Evolutionary conservation across 169 alveolate genomes (phyloP), one percentile per base, ranked within the genome.

Genomic region (Amoebophrya sp.): DNA sequence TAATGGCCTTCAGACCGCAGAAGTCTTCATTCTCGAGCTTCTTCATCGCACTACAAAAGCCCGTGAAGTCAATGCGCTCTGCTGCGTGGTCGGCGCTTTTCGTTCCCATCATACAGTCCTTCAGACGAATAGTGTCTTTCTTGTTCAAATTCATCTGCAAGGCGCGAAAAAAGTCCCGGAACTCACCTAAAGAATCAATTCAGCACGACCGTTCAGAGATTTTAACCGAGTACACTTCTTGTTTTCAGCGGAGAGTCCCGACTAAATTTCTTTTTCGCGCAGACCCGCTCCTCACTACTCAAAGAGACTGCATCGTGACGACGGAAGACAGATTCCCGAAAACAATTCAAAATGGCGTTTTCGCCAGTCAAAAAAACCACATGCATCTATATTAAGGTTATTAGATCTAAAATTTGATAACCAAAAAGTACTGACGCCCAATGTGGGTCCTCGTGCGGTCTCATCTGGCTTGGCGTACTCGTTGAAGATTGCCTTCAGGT

Each of bases 401-500:
- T n/a, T n/a, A n/a, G 29, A 47, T 47, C 29, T 18, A 47, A 47
- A 47, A 47, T 18, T 18, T 47, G 29, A 47, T 12, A 18, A 47
- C 6, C 65, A 6, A 6, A 12, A 6, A 47, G 83, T 65, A 65
- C 83, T 0, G 83, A 65, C 83, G 83, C 83, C 83, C 36, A 65
- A 36, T 0, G 2, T 1, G 83, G 83, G 36, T 12, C 2, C n/a
- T 29, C 33, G 3, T 6, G 2, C 33, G 38, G 38, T 36, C 83
- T 65, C 36, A 12, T 6, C 76, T 23, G 10, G 10, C 83, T 65
- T 6, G 83, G 83, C 83, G 83, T 65, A 65, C 33, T 65, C 83
- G 83, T 65, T 65, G 83, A 65, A 65, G 26, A 65, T 65, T 65
- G 83, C 83, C 83, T 65, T 65, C 83, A 65, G 83, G 83, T 65